Evolutionary conservation across 768 basidiomycete genomes (phyloP).

Genomic region (Amanita rubescens): DNA sequence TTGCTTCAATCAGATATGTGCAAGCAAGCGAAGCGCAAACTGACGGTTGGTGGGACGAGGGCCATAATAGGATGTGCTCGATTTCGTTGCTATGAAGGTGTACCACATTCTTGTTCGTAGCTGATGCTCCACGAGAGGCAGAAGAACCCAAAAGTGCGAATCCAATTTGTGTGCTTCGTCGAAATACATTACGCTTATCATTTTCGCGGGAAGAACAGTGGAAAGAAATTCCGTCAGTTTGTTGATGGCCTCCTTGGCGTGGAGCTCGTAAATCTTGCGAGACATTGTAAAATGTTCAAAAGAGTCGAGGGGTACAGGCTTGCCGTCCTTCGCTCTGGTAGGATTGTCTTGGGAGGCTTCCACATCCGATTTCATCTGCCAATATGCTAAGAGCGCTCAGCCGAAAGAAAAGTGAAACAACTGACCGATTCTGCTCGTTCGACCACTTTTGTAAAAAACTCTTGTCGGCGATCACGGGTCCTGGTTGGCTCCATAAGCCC

Average conservation of each 20-base stretch:
- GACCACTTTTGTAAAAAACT: not conserved
- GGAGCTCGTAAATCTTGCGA: not conserved
- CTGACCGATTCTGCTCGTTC: not conserved
- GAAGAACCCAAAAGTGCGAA: slow-evolving; percentile 8
- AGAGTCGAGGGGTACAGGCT: not conserved
- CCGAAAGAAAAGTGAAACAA: not conserved
- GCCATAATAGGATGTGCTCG: slow-evolving; percentile 6
- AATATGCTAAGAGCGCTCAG: not conserved
- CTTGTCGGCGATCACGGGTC: not conserved
- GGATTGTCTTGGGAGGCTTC: not conserved
- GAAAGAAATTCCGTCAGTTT: not conserved
- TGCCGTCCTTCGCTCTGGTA: not conserved
- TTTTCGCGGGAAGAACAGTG: not conserved
- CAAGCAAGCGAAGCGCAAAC: not conserved
- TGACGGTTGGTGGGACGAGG: slow-evolving; percentile 2
- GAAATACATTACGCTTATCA: slow-evolving; percentile 10
- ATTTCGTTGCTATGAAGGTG: slow-evolving; percentile 11
- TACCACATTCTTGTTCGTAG: slow-evolving; percentile 10
- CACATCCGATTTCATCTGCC: not conserved
- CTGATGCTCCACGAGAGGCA: slow-evolving; percentile 11
- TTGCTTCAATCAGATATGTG: not conserved
- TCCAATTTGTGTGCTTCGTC: slow-evolving; percentile 13
- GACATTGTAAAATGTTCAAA: not conserved
- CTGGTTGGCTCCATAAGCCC: slow-evolving; percentile 8
- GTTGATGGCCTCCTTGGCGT: not conserved